Evolutionary conservation across 352 stramenopile genomes (phyloP).

Genomic region (Phytophthora rubi): DNA sequence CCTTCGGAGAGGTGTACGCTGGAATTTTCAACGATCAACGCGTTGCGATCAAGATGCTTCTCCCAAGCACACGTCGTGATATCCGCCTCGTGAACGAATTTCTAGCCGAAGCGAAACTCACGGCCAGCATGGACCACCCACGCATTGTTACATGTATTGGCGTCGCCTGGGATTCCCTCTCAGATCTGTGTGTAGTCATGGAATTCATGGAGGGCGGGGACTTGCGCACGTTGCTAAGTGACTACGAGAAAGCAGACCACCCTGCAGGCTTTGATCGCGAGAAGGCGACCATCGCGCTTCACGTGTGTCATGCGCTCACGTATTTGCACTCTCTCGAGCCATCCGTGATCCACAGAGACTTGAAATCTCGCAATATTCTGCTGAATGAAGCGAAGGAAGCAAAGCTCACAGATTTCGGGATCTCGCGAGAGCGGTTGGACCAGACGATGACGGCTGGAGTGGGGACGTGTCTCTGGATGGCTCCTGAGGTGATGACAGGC

Average conservation of each 20-base stretch:
- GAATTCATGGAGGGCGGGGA: constrained; percentile 19
- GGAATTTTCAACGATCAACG: constrained; percentile 8
- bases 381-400: constrained; percentile 32
- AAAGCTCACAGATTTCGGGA: constrained; percentile 42
- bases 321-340: constrained; percentile 48
- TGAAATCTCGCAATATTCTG: constrained; percentile 47
- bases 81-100: constrained; percentile 19
- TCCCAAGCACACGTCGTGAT: constrained; percentile 15
- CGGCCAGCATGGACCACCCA: constrained; percentile 15
- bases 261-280: constrained; percentile 3
- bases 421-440: constrained; percentile 6
- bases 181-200: constrained; percentile 17
- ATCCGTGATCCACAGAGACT: constrained; percentile 44
- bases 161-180: constrained; percentile 18
- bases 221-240: constrained; percentile 2
- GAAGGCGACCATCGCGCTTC: constrained; percentile 32
- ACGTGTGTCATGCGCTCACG: constrained; percentile 41
- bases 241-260: constrained; percentile 10
- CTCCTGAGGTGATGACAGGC: constrained; percentile 14
- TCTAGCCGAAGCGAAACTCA: constrained; percentile 12
- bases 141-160: constrained; percentile 12
- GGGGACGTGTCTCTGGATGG: constrained; percentile 21
- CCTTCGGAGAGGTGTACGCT: constrained; percentile 19
- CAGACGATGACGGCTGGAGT: constrained; percentile 8
- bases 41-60: constrained; percentile 21